Evolutionary conservation across 2,329 filamentous ascomycete species (phyloP).

Genomic region (Dothistroma pini): DNA sequence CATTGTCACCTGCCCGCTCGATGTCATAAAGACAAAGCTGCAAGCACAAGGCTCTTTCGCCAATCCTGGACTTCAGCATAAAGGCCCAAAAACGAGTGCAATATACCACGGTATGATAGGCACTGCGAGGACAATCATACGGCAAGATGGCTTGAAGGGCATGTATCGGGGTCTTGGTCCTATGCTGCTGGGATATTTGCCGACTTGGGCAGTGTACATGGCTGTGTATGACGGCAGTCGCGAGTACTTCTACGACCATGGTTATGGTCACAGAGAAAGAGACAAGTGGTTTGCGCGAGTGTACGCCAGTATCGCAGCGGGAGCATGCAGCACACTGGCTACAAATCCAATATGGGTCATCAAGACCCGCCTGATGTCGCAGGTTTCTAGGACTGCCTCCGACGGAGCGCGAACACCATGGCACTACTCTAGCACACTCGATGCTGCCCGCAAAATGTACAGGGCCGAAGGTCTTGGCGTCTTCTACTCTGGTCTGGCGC

Average conservation of each 20-base stretch:
- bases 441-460: constrained; percentile 97
- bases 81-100: constrained; percentile 43
- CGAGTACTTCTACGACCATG: constrained; percentile 62
- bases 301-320: constrained; percentile 85
- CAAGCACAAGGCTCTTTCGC: constrained; percentile 89
- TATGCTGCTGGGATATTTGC: constrained; percentile 91
- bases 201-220: constrained; percentile 98
- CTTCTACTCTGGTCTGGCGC: constrained; percentile 93
- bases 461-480: constrained; percentile 78
- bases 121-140: constrained; percentile 80
- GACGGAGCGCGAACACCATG: constrained; percentile 65
- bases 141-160: constrained; percentile 80
- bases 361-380: constrained; percentile 97
- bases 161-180: constrained; percentile 92
- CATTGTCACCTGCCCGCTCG: constrained; percentile 90
- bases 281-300: constrained; percentile 77
- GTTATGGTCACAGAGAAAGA: constrained; percentile 34
- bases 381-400: constrained; percentile 60
- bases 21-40: constrained; percentile 98
- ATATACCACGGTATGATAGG: constrained; percentile 84
- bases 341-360: constrained; percentile 99
- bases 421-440: constrained; percentile 86
- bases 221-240: constrained; percentile 93
- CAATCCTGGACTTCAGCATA: constrained; percentile 32
- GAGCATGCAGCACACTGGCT: constrained; percentile 85